Evolutionary conservation across 2,329 filamentous ascomycete genomes (phyloP).

Genomic region (Alternaria sp.): DNA sequence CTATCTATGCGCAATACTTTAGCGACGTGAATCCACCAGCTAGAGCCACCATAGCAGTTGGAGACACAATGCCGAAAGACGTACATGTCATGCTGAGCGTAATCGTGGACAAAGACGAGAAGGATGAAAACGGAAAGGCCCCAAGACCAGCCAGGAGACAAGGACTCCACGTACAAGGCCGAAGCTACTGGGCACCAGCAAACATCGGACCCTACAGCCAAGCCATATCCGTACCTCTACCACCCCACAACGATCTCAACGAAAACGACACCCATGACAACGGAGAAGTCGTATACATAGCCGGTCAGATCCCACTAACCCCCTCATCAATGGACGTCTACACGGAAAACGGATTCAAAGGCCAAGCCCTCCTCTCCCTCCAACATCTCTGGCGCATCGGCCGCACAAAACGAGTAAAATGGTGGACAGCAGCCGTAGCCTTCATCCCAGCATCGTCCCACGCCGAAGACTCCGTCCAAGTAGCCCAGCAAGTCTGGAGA

Average conservation of each 20-base stretch:
- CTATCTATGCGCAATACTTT: conserved; percentile 79
- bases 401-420: conserved; percentile 71
- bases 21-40: conserved; percentile 81
- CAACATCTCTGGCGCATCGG: conserved; percentile 92
- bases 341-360: conserved; percentile 53
- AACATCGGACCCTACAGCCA: conserved; percentile 98
- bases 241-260: conserved; percentile 25
- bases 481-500: conserved; percentile 59
- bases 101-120: conserved; percentile 46
- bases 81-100: conserved; percentile 69
- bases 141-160: conserved; percentile 39
- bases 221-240: conserved; percentile 68
- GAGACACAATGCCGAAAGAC: conserved; percentile 68
- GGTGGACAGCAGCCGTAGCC: conserved; percentile 78
- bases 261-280: conserved; percentile 27
- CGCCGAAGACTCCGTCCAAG: conserved; percentile 38
- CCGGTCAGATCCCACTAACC: conserved; percentile 89
- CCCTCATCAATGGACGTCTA: conserved; percentile 77
- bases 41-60: conserved; percentile 82
- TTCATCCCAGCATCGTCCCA: conserved; percentile 26
- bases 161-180: conserved; percentile 86
- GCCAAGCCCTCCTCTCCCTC: conserved; percentile 75
- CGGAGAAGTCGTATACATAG: conserved; percentile 67
- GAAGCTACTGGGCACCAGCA: conserved; percentile 96
- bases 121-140: conserved; percentile 33